Conservation (phyloP, 1,284 basidiomycete species). For the Heterobasidion irregulare region DNA sequence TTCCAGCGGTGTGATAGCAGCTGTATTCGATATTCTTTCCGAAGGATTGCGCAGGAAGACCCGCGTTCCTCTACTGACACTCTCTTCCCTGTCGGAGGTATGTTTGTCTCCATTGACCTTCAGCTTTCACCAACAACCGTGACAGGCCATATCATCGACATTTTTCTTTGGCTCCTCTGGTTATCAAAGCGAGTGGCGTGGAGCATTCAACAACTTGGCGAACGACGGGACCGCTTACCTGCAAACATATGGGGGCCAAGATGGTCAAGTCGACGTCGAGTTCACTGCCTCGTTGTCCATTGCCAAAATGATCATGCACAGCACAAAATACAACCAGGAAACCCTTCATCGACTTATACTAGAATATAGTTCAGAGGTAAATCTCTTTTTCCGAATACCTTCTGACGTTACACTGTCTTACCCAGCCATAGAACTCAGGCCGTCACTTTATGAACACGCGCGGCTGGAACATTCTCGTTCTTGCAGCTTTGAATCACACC, state of each 20-base stretch:
- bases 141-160: slow-evolving; percentile 12
- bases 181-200: slow-evolving; percentile 24
- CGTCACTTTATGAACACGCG: slow-evolving; percentile 33
- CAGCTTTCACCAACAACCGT: slow-evolving; percentile 13
- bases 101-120: not conserved
- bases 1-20: slow-evolving; percentile 33
- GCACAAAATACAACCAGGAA: slow-evolving; percentile 27
- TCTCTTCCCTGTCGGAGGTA: slow-evolving; percentile 47
- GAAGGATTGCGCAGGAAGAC: slow-evolving; percentile 48
- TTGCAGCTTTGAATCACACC: slow-evolving; percentile 40
- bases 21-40: slow-evolving; percentile 45
- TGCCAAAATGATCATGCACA: slow-evolving; percentile 43
- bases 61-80: slow-evolving; percentile 37
- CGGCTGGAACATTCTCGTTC: slow-evolving; percentile 54
- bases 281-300: slow-evolving; percentile 43
- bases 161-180: slow-evolving; percentile 32
- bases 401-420: not conserved
- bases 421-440: slow-evolving; percentile 25
- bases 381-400: not conserved
- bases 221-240: slow-evolving; percentile 45
- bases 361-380: slow-evolving; percentile 22
- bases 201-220: slow-evolving; percentile 27
- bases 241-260: slow-evolving; percentile 35
- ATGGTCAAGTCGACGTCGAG: slow-evolving; percentile 38
- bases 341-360: slow-evolving; percentile 23